Evolutionary conservation across 164 flowering plant species (phyloP).

Genomic region (Echeveria elegans): DNA sequence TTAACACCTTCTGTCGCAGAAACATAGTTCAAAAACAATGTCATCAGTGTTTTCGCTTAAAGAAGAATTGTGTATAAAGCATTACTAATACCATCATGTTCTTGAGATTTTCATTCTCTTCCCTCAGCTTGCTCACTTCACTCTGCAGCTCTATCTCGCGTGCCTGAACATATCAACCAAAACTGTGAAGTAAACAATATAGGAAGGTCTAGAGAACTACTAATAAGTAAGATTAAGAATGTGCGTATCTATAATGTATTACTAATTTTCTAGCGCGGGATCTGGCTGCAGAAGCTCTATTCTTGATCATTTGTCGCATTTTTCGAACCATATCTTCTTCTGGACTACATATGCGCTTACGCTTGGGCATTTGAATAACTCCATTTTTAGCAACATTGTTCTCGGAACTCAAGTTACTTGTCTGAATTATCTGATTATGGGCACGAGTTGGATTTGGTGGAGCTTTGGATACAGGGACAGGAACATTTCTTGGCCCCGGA

Average conservation of each 20-base stretch:
- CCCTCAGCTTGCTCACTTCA: neutral
- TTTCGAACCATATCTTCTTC: neutral
- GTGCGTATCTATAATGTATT: neutral
- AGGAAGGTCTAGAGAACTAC: neutral
- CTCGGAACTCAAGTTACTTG: neutral
- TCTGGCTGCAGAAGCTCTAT: slow-evolving; percentile 8
- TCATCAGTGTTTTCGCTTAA: neutral
- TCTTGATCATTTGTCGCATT: neutral
- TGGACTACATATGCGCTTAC: neutral
- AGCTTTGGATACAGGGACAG: neutral
- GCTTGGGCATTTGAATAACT: neutral
- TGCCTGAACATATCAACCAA: slow-evolving; percentile 3
- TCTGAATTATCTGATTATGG: neutral
- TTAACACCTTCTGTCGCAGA: neutral
- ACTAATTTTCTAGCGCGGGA: slow-evolving; percentile 5
- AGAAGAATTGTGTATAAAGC: neutral
- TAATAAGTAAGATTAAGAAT: neutral
- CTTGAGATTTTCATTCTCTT: slow-evolving; percentile 3
- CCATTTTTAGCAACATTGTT: slow-evolving; percentile 2
- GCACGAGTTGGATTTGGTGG: neutral
- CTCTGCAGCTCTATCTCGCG: neutral
- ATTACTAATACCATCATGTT: slow-evolving; percentile 1
- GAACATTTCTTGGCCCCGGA: neutral
- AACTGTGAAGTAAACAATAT: neutral
- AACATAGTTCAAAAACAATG: neutral